Base-by-base conservation (phyloP, 23 red algal genomes). In the Cyanidioschyzon merolae region DNA sequence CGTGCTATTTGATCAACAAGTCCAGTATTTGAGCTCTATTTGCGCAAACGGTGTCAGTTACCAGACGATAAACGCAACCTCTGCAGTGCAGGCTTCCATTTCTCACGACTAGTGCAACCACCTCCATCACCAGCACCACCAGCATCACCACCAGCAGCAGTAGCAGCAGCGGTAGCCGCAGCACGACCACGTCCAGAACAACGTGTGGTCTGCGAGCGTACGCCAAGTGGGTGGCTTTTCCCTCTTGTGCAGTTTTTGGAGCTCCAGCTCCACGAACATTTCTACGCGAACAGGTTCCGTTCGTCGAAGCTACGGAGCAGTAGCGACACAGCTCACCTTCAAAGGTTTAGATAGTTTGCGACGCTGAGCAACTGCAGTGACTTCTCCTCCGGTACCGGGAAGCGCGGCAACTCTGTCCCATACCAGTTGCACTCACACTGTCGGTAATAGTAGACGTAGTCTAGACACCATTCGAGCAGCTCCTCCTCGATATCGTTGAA, bases 331-430 rank as follows among this genome's bases (percentile, higher is more conserved):
- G 15, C 50, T 57, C 50, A 12, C 24, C 50, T 16, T 71, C 63
- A 71, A 7, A 71, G n/a, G 63, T 71, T 71, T 27, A 71, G 32
- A 71, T 71, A 71, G 63, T 71, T 71, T 7, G 63, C 63, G 12
- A 71, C 63, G n/a, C n/a, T 71, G n/a, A 71, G 63, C 16, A 71
- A 27, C 30, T 35, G 63, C 63, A 71, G 32, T 35, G 63, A 71
- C 63, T 25, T 35, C 29, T 71, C 63, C 63, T 32, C n/a, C 12
- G 63, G 63, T 27, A 71, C 63, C 63, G 12, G 63, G 32, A 71
- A 71, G 2, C n/a, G 21, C 2, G 63, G 63, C 12, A 71, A 32
- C 63, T 71, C 63, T 7, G 63, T 71, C 29, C 63, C 63, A 27
- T 71, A 71, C 63, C n/a, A 25, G 63, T 35, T 35, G 12, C 32